phyloP scores from a whole-genome alignment of 306 rosid genomes.

The Trichosanthes cucumerina region DNA sequence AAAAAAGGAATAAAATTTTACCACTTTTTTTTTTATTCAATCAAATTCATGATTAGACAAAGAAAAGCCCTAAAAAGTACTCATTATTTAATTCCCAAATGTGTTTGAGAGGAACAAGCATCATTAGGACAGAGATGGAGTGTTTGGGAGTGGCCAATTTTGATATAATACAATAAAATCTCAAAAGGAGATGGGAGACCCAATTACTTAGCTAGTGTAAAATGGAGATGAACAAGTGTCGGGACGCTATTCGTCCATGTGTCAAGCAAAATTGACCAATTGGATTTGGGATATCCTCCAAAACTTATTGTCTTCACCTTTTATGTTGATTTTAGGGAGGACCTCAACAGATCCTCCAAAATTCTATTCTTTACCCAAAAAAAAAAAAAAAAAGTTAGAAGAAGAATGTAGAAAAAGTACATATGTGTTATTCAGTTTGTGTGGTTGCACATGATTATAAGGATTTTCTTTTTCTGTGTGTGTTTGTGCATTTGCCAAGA shows the following conservation, averaged over 20 bases:
- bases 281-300: not conserved
- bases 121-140: not conserved
- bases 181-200: not conserved
- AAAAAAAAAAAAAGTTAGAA: not conserved
- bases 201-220: not conserved
- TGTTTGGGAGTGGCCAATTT: constrained; percentile 2
- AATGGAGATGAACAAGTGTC: not conserved
- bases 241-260: not conserved
- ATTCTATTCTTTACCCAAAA: not conserved
- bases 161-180: not conserved
- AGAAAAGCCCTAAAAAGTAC: not conserved
- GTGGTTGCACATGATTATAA: not conserved
- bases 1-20: not conserved
- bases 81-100: constrained; percentile 3
- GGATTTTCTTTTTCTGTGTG: not conserved
- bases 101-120: not conserved
- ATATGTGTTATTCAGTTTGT: not conserved
- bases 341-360: not conserved
- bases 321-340: not conserved
- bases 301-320: constrained; percentile 9
- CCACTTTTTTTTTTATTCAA: not conserved
- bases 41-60: not conserved
- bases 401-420: not conserved
- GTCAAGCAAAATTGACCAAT: not conserved
- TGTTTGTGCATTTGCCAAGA: not conserved